Conservation (phyloP, 192 early-diverging fungal genomes). For the Blastocladiella britannica region DNA sequence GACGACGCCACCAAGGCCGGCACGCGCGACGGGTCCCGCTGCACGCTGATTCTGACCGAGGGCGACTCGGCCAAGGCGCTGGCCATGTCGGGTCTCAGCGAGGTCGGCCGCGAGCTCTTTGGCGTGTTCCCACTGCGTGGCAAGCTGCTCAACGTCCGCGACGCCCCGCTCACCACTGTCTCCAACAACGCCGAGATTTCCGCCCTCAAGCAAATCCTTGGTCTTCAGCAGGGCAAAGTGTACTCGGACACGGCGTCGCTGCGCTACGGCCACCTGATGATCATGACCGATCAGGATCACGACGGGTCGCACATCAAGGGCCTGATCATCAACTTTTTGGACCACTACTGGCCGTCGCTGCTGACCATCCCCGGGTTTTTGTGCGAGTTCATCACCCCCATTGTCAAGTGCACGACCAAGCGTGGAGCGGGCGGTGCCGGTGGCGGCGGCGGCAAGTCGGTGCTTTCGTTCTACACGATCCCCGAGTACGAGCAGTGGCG, state of each 20-base stretch:
- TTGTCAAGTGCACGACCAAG: slow-evolving; percentile 42
- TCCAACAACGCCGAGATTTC: slow-evolving; percentile 66
- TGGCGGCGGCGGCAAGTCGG: slow-evolving; percentile 31
- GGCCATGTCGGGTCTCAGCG: slow-evolving; percentile 63
- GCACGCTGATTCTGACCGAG: slow-evolving; percentile 91
- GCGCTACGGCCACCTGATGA: slow-evolving; percentile 88
- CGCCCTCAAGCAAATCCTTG: slow-evolving; percentile 79
- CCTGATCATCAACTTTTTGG: slow-evolving; percentile 86
- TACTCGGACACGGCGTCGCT: slow-evolving; percentile 53
- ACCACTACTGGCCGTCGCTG: slow-evolving; percentile 78
- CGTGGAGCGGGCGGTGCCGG: too few species aligned
- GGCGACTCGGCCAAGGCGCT: slow-evolving; percentile 89
- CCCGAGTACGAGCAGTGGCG: slow-evolving; percentile 83
- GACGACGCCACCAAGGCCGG: slow-evolving; percentile 92
- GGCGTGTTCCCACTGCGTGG: slow-evolving; percentile 93
- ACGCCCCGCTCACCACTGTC: slow-evolving; percentile 48
- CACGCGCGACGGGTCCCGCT: slow-evolving; percentile 38
- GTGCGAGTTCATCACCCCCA: slow-evolving; percentile 90
- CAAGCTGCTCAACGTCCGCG: slow-evolving; percentile 92
- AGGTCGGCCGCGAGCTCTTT: slow-evolving; percentile 71
- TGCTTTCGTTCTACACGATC: slow-evolving; percentile 67
- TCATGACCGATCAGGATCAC: slow-evolving; percentile 98
- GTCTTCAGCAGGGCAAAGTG: slow-evolving; percentile 62
- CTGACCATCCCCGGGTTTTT: slow-evolving; percentile 79
- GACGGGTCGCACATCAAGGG: slow-evolving; percentile 96